Evolutionary conservation across 148 eudicot genomes (phyloP), one percentile per base, ranked within the genome.

Genomic region (Camellia sinensis): DNA sequence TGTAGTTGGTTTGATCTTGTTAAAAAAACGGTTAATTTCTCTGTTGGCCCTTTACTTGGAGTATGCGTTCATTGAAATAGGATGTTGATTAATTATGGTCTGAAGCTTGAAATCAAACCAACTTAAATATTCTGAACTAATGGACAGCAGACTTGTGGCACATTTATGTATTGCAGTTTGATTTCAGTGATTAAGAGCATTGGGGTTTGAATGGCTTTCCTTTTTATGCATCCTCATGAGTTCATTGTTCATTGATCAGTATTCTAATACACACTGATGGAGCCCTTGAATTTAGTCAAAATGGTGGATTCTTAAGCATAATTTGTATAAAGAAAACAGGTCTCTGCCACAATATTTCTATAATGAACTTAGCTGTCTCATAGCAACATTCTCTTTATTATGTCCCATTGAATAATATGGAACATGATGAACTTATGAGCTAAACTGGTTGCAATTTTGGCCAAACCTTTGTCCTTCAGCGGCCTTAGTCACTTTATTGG

Each of bases 261-360:
- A 45, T n/a, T 12, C 66, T 48, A 17, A 63, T 62, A 21, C 67
- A 50, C 50, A 54, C 50, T 13, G 74, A 71, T 17, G 52, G 13
- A 65, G 62, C 50, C 53, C 53, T 77, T 54, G 54, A 73, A 71
- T 37, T 48, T 78, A 7, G 64, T 68, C 80, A 37, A 78, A 67
- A 40, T 82, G 52, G 61, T 59, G 54, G n/a, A 53, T 52, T 53
- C 3, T 21, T 2, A 50, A 37, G 57, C 48, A 29, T 29, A 29
- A 19, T 63, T 63, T 63, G 67, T 68, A 13, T 44, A 40, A 3
- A 11, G 15, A 68, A 41, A 44, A 44, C 44, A 3, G 8, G 29
- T 63, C 40, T 63, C 11, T 8, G 6, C 37, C 67, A 63, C 37
- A 63, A 21, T 3, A 4, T 63, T 63, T 22, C 67, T 19, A 63